A percentile compares a stretch with the other conserved stretches of the same genome.
These are phyloP conservation scores for Podospora conica DNA, from an alignment of 495 filamentous ascomycete species.

Conservation along the genomic window DNA sequence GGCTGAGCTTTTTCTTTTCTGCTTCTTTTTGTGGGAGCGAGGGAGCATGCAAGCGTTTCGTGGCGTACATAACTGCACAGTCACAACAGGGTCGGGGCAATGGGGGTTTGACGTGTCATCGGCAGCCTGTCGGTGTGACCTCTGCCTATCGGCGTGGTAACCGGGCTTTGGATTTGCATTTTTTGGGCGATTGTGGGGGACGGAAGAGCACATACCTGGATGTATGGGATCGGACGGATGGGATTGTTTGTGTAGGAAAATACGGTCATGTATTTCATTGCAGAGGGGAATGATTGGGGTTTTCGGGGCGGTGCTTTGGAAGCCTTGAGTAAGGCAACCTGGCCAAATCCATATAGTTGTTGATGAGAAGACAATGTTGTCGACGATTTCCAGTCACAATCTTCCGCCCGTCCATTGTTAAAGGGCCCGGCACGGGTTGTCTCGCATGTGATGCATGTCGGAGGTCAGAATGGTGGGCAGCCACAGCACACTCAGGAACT, in stretches of 20 bases:
- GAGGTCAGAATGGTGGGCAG: not conserved
- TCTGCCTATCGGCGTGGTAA: not conserved
- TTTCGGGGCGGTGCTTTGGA: too few relatives aligned
- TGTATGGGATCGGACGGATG: not conserved
- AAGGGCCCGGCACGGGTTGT: not conserved
- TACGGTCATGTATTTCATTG: not conserved
- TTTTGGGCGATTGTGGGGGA: not conserved
- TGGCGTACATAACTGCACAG: not conserved
- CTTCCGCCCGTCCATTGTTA: not conserved
- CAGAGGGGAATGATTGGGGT: not conserved
- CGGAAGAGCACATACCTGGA: not conserved
- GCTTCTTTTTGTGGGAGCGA: not conserved
- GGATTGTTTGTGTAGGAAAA: not conserved
- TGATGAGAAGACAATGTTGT: not conserved
- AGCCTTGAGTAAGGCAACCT: not conserved
- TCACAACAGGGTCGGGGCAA: not conserved
- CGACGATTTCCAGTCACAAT: not conserved
- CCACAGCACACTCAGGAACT: not conserved
- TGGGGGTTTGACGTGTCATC: not conserved
- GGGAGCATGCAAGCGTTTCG: not conserved
- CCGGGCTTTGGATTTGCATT: not conserved
- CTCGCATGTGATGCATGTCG: not conserved
- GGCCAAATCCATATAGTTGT: not conserved
- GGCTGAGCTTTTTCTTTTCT: not conserved
- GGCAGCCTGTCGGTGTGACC: not conserved